Conservation (phyloP, 75 land plant species). For the Cunninghamia lanceolata region DNA sequence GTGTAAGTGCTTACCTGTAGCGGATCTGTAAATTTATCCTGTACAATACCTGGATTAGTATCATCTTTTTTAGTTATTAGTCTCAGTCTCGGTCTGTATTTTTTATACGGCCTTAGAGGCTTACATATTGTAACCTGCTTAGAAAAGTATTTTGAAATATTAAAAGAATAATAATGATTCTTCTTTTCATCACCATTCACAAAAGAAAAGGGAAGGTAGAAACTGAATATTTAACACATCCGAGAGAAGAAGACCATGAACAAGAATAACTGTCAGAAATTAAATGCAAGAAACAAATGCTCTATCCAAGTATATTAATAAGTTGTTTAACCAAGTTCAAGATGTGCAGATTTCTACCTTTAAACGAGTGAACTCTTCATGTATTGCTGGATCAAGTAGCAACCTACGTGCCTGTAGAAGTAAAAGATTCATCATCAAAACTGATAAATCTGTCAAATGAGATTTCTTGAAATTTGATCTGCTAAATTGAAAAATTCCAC, state of each 20-base stretch:
- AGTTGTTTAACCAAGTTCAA: neutral
- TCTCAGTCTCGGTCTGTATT: too few species aligned
- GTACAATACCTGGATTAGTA: too few species aligned
- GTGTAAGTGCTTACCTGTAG: too few species aligned
- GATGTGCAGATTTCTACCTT: constrained; percentile 41
- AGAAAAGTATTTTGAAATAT: too few species aligned
- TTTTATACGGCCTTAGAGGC: too few species aligned
- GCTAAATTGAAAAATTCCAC: neutral
- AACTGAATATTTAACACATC: neutral
- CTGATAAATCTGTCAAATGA: neutral
- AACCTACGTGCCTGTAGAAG: constrained; percentile 70
- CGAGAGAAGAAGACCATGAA: neutral
- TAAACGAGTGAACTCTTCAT: constrained; percentile 93
- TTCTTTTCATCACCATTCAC: neutral
- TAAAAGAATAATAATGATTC: neutral
- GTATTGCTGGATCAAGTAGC: constrained; percentile 94
- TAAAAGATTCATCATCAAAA: neutral
- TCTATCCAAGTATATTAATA: neutral
- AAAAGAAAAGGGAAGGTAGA: neutral
- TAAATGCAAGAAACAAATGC: neutral
- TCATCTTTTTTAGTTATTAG: too few species aligned
- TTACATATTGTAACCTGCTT: too few species aligned
- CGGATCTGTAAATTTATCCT: too few species aligned
- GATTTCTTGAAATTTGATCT: neutral
- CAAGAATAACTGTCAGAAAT: neutral